phyloP scores from a whole-genome alignment of 306 rosid genomes.

The Malus sylvestris region DNA sequence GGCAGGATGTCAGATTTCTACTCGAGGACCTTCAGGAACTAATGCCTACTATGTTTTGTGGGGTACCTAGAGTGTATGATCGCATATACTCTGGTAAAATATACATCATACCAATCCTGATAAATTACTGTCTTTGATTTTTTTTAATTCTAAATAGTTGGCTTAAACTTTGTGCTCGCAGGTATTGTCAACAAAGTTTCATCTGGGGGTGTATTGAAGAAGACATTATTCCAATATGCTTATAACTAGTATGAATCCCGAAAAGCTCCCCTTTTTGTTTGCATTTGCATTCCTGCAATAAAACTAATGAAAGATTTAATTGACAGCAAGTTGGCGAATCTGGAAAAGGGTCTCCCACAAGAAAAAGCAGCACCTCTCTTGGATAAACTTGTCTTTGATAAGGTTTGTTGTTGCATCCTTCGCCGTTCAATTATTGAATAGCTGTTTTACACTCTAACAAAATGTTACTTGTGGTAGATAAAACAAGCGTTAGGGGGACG shows the following conservation, averaged over 20 bases:
- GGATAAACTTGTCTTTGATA: constrained; percentile 76
- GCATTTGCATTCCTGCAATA: constrained; percentile 12
- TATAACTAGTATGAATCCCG: constrained; percentile 57
- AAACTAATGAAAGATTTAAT: constrained; percentile 23
- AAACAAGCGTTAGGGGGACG: constrained; percentile 78
- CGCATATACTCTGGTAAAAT: constrained; percentile 54
- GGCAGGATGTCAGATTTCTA: constrained; percentile 74
- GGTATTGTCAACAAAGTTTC: constrained; percentile 61
- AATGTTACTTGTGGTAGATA: constrained; percentile 31
- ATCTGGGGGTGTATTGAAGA: constrained; percentile 52
- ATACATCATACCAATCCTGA: background rate
- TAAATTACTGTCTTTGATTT: background rate
- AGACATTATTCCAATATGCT: constrained; percentile 64
- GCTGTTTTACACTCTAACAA: constrained; percentile 1
- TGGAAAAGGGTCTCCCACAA: constrained; percentile 75
- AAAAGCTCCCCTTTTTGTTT: background rate
- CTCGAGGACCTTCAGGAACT: constrained; percentile 75
- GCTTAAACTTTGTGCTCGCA: constrained; percentile 18
- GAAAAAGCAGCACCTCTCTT: constrained; percentile 74
- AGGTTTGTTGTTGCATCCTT: constrained; percentile 34
- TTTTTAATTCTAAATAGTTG: constrained; percentile 10
- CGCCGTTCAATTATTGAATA: background rate
- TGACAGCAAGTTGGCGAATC: constrained; percentile 61
- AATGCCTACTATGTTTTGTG: constrained; percentile 77
- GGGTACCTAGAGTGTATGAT: constrained; percentile 88